Conservation (phyloP, 805 yeast species). For the Teunomyces atbi region DNA sequence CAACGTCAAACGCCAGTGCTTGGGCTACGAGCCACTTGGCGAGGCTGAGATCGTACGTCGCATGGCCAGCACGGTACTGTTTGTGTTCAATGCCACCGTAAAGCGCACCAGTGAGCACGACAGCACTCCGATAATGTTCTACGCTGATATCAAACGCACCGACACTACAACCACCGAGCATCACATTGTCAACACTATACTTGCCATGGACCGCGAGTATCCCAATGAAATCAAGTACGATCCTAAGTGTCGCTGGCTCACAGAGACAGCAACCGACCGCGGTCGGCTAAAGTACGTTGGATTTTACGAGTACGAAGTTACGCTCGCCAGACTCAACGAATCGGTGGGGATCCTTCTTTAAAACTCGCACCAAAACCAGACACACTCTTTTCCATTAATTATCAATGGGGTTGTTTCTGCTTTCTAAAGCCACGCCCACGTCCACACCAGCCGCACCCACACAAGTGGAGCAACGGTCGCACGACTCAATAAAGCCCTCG, state of each 20-base stretch:
- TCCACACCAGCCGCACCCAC: constrained; percentile 4
- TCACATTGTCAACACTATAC: constrained; percentile 21
- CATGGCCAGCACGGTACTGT: constrained; percentile 25
- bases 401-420: constrained; percentile 19
- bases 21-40: constrained; percentile 5
- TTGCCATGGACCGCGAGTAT: constrained; percentile 20
- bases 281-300: constrained; percentile 15
- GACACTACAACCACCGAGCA: constrained; percentile 19
- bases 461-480: constrained; percentile 28
- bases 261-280: constrained; percentile 7
- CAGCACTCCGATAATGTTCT: constrained; percentile 12
- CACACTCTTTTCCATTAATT: background rate
- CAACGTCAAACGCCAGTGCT: constrained; percentile 13
- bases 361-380: background rate
- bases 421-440: constrained; percentile 6
- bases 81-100: constrained; percentile 33
- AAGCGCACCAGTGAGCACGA: constrained; percentile 3
- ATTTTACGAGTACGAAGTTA: constrained; percentile 23
- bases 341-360: constrained; percentile 1
- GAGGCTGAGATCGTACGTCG: constrained; percentile 18
- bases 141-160: constrained; percentile 15
- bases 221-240: constrained; percentile 27
- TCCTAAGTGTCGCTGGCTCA: constrained; percentile 22
- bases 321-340: constrained; percentile 30
- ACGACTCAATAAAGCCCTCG: constrained; percentile 20